Conservation (phyloP, 176 grass and related monocot species). For the Phoenix dactylifera region DNA sequence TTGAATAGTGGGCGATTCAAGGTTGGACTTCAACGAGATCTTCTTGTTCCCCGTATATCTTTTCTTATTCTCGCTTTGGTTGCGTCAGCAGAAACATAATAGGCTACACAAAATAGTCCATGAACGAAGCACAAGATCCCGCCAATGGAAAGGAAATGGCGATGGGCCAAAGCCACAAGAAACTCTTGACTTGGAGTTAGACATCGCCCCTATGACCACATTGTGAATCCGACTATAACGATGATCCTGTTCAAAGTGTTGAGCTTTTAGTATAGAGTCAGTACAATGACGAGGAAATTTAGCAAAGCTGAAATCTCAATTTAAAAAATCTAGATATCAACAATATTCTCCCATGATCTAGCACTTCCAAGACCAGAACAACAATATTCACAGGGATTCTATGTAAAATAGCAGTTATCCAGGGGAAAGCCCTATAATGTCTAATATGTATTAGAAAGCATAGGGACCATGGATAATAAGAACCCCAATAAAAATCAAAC, state of each 20-base stretch:
- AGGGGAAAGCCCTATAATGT: too few species aligned
- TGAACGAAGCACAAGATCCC: conserved; percentile 82
- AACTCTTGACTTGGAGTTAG: neutral
- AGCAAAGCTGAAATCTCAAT: too few species aligned
- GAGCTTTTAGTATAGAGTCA: neutral
- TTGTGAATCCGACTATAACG: conserved; percentile 30
- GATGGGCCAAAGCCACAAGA: conserved; percentile 40
- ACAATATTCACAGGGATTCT: too few species aligned
- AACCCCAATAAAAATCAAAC: too few species aligned
- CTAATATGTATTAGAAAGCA: too few species aligned
- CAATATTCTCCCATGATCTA: too few species aligned
- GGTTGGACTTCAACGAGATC: conserved; percentile 20
- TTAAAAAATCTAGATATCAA: too few species aligned
- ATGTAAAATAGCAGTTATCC: too few species aligned
- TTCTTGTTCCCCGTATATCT: neutral
- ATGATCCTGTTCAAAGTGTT: conserved; percentile 38
- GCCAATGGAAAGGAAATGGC: conserved; percentile 58
- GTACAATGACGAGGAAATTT: too few species aligned
- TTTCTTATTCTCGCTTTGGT: conserved; percentile 31
- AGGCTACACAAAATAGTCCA: conserved; percentile 47
- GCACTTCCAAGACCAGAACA: too few species aligned
- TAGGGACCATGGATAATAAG: too few species aligned
- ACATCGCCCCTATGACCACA: conserved; percentile 56
- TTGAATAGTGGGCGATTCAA: neutral
- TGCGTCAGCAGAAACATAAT: conserved; percentile 70